Evolutionary conservation across 78 protist genomes (phyloP).

Genomic region (Dictyostelium capitatum): DNA sequence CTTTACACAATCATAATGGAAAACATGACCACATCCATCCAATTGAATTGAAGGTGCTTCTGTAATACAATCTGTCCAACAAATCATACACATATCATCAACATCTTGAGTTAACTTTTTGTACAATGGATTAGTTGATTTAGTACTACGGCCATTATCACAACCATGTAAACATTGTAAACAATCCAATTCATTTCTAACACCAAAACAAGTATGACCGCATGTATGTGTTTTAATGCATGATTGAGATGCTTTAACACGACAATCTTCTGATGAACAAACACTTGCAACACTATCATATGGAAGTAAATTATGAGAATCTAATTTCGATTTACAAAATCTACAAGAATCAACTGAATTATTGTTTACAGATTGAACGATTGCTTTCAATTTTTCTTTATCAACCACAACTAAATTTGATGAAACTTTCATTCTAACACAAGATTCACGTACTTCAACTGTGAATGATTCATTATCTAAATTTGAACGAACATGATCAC

Average conservation of each 20-base stretch:
- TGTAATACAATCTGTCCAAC: constrained; percentile 82
- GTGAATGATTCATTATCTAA: constrained; percentile 45
- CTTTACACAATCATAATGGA: constrained; percentile 79
- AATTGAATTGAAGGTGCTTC: constrained; percentile 85
- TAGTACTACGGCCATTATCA: background rate
- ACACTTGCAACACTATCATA: constrained; percentile 23
- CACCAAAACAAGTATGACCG: constrained; percentile 86
- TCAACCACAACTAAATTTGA: constrained; percentile 38
- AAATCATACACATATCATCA: constrained; percentile 88
- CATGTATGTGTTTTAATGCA: constrained; percentile 75
- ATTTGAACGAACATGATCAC: constrained; percentile 25
- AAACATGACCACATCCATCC: constrained; percentile 86
- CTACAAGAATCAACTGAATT: constrained; percentile 21
- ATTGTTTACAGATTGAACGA: constrained; percentile 34
- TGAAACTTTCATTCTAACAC: constrained; percentile 45
- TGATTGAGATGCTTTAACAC: background rate
- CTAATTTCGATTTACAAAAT: constrained; percentile 49
- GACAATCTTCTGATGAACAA: constrained; percentile 60
- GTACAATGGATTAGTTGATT: background rate
- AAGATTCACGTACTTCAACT: constrained; percentile 49
- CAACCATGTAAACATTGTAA: constrained; percentile 87
- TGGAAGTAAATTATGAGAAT: constrained; percentile 44
- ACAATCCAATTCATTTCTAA: constrained; percentile 72
- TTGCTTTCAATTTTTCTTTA: constrained; percentile 48
- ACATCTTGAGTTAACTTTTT: constrained; percentile 60